A percentile compares a stretch with the other conserved stretches of the same genome.
phyloP scores from a whole-genome alignment of 2,329 filamentous ascomycete genomes.

The Rhynchosporium graminicola region DNA sequence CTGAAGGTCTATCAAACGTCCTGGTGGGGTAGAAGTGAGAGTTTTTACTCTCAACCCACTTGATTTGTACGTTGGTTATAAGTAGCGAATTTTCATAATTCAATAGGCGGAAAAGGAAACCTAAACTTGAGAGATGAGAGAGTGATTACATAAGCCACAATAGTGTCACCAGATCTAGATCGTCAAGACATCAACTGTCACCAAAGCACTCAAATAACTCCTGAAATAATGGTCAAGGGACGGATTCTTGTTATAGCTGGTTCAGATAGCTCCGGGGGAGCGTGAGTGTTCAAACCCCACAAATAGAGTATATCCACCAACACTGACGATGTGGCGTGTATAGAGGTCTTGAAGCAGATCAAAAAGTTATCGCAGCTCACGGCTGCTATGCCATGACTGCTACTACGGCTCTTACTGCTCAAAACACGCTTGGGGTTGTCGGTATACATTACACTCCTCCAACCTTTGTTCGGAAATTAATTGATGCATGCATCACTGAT shows the following conservation, averaged over 20 bases:
- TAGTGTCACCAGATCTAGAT: neutral
- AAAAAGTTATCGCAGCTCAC: conserved; percentile 91
- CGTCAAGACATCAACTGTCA: neutral
- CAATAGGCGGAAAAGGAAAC: no score
- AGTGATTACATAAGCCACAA: conserved; percentile 3
- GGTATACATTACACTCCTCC: conserved; percentile 79
- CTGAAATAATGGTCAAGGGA: conserved; percentile 38
- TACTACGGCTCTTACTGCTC: conserved; percentile 92
- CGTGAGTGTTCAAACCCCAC: conserved; percentile 53
- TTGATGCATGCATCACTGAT: conserved; percentile 81
- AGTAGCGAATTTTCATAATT: no score
- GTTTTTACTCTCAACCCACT: no score
- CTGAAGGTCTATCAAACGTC: no score
- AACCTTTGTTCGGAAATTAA: conserved; percentile 79
- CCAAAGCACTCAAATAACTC: neutral
- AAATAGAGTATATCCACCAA: neutral
- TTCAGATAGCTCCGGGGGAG: conserved; percentile 74
- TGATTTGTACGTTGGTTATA: no score
- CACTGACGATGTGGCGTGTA: conserved; percentile 15
- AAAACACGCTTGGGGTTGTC: conserved; percentile 84
- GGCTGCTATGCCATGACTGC: conserved; percentile 95
- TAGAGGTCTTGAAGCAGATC: conserved; percentile 92
- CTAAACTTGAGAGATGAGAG: no score
- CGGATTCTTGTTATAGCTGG: conserved; percentile 70
- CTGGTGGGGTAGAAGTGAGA: no score